Evolutionary conservation across 2,329 filamentous ascomycete species (phyloP).

Genomic region (Aspergillus texensis): DNA sequence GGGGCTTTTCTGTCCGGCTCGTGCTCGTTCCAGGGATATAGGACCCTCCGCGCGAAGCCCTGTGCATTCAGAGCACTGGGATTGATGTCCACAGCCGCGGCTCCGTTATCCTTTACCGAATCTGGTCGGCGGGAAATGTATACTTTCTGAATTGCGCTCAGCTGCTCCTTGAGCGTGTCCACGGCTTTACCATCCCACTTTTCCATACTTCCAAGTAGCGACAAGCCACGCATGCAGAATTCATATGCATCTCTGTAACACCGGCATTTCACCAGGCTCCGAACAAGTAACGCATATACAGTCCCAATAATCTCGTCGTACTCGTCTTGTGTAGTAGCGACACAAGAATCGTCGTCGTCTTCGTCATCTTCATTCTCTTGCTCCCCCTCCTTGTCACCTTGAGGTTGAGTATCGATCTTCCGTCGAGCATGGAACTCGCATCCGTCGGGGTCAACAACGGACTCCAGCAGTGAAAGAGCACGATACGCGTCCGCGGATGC

Average conservation of each 20-base stretch:
- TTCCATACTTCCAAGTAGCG: slow-evolving; percentile 20
- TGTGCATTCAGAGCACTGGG: slow-evolving; percentile 37
- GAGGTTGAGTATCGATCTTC: slow-evolving; percentile 34
- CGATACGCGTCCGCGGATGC: slow-evolving; percentile 88
- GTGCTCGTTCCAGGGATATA: slow-evolving; percentile 65
- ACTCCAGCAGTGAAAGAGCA: slow-evolving; percentile 83
- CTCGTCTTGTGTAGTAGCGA: slow-evolving; percentile 34
- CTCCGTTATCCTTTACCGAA: neutral
- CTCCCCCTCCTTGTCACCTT: slow-evolving; percentile 1
- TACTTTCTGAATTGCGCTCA: slow-evolving; percentile 31
- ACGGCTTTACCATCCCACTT: slow-evolving; percentile 13
- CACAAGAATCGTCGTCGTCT: slow-evolving; percentile 44
- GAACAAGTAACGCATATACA: slow-evolving; percentile 41
- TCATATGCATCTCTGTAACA: slow-evolving; percentile 46
- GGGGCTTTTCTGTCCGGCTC: slow-evolving; percentile 61
- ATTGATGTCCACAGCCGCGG: slow-evolving; percentile 27
- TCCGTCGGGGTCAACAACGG: slow-evolving; percentile 69
- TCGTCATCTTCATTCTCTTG: slow-evolving; percentile 35
- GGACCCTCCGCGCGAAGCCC: slow-evolving; percentile 52
- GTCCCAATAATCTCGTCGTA: slow-evolving; percentile 39
- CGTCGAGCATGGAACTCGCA: slow-evolving; percentile 78
- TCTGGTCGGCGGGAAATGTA: slow-evolving; percentile 22
- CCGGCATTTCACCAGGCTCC: slow-evolving; percentile 39
- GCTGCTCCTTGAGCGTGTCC: slow-evolving; percentile 28
- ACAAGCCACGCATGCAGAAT: slow-evolving; percentile 38